These are phyloP conservation scores for Epichloe brachyelytri DNA, from an alignment of 2,329 filamentous ascomycete species.

Conservation along the genomic window DNA sequence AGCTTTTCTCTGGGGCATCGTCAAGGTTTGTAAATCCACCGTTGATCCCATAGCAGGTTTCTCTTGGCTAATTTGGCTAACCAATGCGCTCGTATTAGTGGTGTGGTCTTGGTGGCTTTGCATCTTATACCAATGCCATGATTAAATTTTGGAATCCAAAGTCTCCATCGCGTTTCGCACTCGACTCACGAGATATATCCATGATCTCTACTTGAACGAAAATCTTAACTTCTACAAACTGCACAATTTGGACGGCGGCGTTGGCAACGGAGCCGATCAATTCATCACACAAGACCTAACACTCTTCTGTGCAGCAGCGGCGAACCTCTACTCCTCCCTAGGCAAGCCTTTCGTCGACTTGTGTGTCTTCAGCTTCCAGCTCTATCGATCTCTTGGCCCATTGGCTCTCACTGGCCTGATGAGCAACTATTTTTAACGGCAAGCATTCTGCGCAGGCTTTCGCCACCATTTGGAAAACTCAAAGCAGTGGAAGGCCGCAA, in stretches of 20 bases:
- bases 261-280: conserved; percentile 86
- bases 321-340: conserved; percentile 85
- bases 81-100: conserved; percentile 37
- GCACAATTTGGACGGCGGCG: conserved; percentile 80
- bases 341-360: conserved; percentile 98
- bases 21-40: conserved; percentile 43
- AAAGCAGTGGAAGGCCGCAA: conserved; percentile 92
- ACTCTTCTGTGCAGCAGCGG: conserved; percentile 84
- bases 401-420: conserved; percentile 75
- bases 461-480: conserved; percentile 90
- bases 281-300: conserved; percentile 97
- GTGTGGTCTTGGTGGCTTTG: conserved; percentile 85
- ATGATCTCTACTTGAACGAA: conserved; percentile 90
- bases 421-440: conserved; percentile 88
- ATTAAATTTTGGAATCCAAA: conserved; percentile 98
- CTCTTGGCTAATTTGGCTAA: background rate
- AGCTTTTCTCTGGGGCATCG: conserved; percentile 73
- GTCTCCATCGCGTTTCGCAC: conserved; percentile 97
- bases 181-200: conserved; percentile 86
- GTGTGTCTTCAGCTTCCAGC: conserved; percentile 94
- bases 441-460: conserved; percentile 74
- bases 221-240: conserved; percentile 96
- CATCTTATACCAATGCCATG: conserved; percentile 96
- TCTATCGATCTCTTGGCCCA: conserved; percentile 82
- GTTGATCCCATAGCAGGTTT: background rate